Evolutionary conservation across 768 basidiomycete species (phyloP).

Genomic region (Boletus bicolor): DNA sequence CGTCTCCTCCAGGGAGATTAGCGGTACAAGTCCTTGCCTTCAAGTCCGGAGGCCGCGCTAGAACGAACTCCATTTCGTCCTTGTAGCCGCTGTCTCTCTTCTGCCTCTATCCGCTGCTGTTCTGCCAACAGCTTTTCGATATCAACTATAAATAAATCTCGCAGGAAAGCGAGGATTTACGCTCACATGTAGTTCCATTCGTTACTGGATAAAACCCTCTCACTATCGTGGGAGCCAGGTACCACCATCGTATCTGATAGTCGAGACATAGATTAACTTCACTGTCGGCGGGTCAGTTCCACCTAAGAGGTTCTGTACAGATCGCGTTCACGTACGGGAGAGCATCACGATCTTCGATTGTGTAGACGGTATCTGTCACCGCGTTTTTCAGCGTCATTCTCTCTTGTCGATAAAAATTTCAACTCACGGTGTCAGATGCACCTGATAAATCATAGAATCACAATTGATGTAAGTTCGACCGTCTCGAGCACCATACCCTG

Average conservation of each 20-base stretch:
- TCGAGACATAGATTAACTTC: neutral
- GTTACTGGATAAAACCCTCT: no score
- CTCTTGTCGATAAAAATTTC: conserved; percentile 18
- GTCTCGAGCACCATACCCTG: neutral
- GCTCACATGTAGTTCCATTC: no score
- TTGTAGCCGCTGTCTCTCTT: neutral
- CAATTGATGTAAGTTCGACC: neutral
- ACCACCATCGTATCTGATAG: no score
- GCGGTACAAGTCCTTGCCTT: neutral
- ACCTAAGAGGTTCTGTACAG: conserved; percentile 14
- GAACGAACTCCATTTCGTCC: no score
- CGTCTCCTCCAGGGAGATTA: neutral
- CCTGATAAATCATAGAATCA: conserved; percentile 19
- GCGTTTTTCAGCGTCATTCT: neutral
- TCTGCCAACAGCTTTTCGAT: conserved; percentile 10
- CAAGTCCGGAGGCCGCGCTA: no score
- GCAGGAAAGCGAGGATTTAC: no score
- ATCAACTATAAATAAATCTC: neutral
- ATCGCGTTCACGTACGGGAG: conserved; percentile 18
- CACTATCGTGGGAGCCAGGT: no score
- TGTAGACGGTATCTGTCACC: conserved; percentile 16
- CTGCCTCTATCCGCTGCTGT: neutral
- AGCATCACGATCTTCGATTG: conserved; percentile 6
- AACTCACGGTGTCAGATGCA: conserved; percentile 14
- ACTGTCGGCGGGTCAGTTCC: neutral